These are phyloP conservation scores for Litsea cubeba DNA, from an alignment of 164 flowering plant species.

Conservation along the genomic window DNA sequence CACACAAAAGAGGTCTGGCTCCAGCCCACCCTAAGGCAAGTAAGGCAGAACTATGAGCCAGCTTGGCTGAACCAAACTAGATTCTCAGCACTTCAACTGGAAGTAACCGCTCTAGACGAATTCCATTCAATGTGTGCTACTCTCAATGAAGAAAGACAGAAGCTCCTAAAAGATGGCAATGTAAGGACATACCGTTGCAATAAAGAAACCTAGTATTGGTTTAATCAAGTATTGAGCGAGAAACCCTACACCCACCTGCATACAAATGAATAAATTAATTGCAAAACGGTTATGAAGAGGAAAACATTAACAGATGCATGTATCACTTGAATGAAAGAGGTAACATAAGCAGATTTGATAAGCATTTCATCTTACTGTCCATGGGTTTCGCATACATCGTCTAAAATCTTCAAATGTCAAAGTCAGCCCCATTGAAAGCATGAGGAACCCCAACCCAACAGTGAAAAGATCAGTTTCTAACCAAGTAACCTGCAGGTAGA, in stretches of 20 bases:
- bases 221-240: slow-evolving; percentile 90
- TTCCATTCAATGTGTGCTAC: not conserved
- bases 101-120: not conserved
- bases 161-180: not conserved
- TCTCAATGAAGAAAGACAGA: not conserved
- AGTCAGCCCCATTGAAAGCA: slow-evolving; percentile 99
- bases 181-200: slow-evolving; percentile 65
- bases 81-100: not conserved
- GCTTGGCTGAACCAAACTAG: too few species aligned
- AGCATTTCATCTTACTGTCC: slow-evolving; percentile 72
- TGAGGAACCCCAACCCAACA: slow-evolving; percentile 88
- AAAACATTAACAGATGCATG: not conserved
- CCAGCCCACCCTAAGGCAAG: too few species aligned
- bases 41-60: too few species aligned
- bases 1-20: too few species aligned
- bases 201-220: slow-evolving; percentile 83
- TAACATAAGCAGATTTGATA: not conserved
- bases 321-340: not conserved
- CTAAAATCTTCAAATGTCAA: slow-evolving; percentile 94
- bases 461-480: slow-evolving; percentile 91
- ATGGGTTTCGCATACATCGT: slow-evolving; percentile 87
- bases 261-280: slow-evolving; percentile 13
- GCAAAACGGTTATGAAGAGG: not conserved
- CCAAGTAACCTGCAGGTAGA: slow-evolving; percentile 80
- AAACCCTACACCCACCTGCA: slow-evolving; percentile 98